Base-by-base conservation (phyloP, 495 filamentous ascomycete genomes). In the Staphylotrichum tortipilum region DNA sequence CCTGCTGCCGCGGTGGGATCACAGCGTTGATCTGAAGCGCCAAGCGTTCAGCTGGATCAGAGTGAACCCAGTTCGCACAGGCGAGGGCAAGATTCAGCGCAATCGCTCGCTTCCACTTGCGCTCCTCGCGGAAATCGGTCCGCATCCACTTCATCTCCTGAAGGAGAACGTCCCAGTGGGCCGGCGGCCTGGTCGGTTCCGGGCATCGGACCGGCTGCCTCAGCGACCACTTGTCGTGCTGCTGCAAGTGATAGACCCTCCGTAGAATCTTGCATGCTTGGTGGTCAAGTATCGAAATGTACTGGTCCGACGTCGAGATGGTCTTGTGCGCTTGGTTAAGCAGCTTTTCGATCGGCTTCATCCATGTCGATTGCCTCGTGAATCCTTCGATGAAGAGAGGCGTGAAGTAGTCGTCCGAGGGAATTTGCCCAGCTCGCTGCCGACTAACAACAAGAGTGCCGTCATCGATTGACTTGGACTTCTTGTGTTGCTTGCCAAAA, bases 111-210 rank as follows among this genome's bases (percentile, higher is more conserved):
- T 96, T 96, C 88, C 88, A 95, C 63, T 94, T 94, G 23, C 87
- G 71, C 65, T 98, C 92, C 68, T 95, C 87, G 26, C 85, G 76
- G 58, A 97, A 97, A 69, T 98, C 92, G 2, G 88, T 95, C 31
- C 88, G 79, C 82, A 98, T 88, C 94, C 92, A 96, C 65, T 88
- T 94, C 79, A 90, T 86, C 67, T 98, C 88, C 54, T 88, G 77
- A 8, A 97, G 68, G 34, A 97, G 64, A 36, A 92, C 76, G 70
- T 98, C 92, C 78, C 80, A 83, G 62, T 96, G 90, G 6, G 81
- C 78, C 2, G 77, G 72, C 11, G 83, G 81, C 31, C 88, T 78
- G 7, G 73, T 73, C 24, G 94, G 92, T 61, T 98, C 92, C 3
- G 77, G 71, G 24, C 79, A 81, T 41, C 85, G 82, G 55, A 89